Conservation (phyloP, 2,329 filamentous ascomycete genomes). For the Penicillium nordicum region DNA sequence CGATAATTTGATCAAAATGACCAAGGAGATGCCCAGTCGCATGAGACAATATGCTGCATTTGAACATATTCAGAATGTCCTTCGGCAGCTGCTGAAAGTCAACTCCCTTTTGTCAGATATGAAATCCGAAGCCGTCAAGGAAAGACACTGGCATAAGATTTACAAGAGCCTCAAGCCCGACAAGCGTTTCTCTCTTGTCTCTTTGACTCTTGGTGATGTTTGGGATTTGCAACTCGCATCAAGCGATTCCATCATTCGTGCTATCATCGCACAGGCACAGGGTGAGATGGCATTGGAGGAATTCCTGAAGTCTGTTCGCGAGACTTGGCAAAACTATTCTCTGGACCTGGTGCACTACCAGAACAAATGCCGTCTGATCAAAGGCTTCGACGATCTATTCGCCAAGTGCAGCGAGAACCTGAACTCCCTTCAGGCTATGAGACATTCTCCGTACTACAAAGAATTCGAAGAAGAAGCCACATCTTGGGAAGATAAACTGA, state of each 20-base stretch:
- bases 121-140: conserved; percentile 93
- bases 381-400: conserved; percentile 96
- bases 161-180: conserved; percentile 93
- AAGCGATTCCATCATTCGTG: conserved; percentile 81
- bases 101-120: conserved; percentile 84
- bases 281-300: conserved; percentile 98
- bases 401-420: conserved; percentile 97
- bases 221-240: conserved; percentile 93
- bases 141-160: conserved; percentile 96
- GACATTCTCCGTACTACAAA: conserved; percentile 98
- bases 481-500: conserved; percentile 96
- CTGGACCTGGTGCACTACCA: conserved; percentile 96
- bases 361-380: conserved; percentile 95
- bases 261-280: conserved; percentile 92
- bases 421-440: conserved; percentile 97
- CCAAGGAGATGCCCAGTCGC: conserved; percentile 96
- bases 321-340: conserved; percentile 93
- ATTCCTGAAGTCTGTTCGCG: conserved; percentile 92
- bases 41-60: conserved; percentile 99
- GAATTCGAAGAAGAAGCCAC: conserved; percentile 98
- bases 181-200: conserved; percentile 88
- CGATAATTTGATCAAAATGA: conserved; percentile 92
- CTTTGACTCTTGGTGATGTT: conserved; percentile 95
- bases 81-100: conserved; percentile 85
- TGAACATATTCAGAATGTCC: conserved; percentile 90